Evolutionary conservation across 345 rosid genomes (phyloP).

Genomic region (Punica granatum): DNA sequence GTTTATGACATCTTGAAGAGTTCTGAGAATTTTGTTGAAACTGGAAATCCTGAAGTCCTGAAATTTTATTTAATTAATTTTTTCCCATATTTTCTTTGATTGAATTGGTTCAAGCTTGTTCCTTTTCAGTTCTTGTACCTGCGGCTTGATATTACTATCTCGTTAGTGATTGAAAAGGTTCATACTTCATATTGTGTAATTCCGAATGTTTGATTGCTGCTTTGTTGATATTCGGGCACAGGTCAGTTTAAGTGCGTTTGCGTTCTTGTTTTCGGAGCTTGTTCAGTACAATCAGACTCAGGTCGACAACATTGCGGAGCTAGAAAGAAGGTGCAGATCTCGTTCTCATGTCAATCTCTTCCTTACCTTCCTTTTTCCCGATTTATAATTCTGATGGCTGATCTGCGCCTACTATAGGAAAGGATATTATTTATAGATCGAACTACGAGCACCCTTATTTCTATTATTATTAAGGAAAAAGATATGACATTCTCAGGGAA

Average conservation of each 20-base stretch:
- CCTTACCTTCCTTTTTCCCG: too few species aligned
- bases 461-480: not conserved
- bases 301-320: constrained; percentile 91
- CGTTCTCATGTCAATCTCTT: not conserved
- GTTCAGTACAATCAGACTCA: constrained; percentile 96
- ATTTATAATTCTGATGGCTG: too few species aligned
- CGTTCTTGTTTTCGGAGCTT: constrained; percentile 62
- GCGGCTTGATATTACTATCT: not conserved
- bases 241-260: constrained; percentile 55
- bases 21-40: not conserved
- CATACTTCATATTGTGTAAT: not conserved
- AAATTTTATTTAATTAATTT: too few species aligned
- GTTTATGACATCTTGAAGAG: not conserved
- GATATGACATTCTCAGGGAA: not conserved
- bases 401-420: too few species aligned
- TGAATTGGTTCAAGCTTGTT: not conserved
- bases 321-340: constrained; percentile 70
- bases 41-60: too few species aligned
- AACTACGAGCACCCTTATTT: not conserved
- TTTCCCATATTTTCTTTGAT: not conserved
- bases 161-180: not conserved
- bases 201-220: not conserved
- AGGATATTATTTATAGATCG: not conserved
- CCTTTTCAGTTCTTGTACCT: not conserved
- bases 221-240: constrained; percentile 8